Evolutionary conservation across 1,284 basidiomycete genomes (phyloP), one percentile per base, ranked within the genome.

Genomic region (Papiliotrema nemorosa): DNA sequence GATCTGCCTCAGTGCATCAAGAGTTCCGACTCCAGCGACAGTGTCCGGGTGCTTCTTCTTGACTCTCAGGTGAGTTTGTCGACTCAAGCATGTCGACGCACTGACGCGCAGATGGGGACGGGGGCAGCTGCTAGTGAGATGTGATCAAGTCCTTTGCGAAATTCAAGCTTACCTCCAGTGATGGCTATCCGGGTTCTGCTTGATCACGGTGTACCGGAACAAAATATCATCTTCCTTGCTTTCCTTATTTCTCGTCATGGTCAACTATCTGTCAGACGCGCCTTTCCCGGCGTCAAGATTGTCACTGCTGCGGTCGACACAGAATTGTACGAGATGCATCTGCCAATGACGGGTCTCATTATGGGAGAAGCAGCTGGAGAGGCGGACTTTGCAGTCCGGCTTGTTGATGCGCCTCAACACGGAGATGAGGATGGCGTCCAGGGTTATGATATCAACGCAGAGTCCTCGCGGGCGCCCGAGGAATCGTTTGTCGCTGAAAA

Each of bases 181-280:
- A 97, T 97, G 94, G 88, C 91, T 0, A 88, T 98, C 51, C 85
- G 94, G n/a, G 83, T 96, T 4, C 78, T 97, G 16, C 80, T 97
- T 24, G 94, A 98, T 67, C 94, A 98, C 64, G 92, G 93, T n/a
- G 85, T 97, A 7, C 81, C 64, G 37, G 83, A 91, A 66, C 80
- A 86, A 40, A 84, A 86, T 63, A 90, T 92, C 63, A 83, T 92
- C 51, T 90, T 91, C 65, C 82, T 93, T 21, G 86, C 89, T 0
- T 88, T 94, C 76, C 78, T 97, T n/a, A 86, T 93, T 34, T 85
- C 89, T 3, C 81, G 83, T 18, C 79, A 78, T 29, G 91, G 92
- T 21, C 88, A 92, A 14, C 74, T 90, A 20, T 83, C 84, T 14
- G 83, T 89, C 29, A 82, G 84, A 55, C 80, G 81, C 16, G 89